Evolutionary conservation across 306 rosid genomes (phyloP), one percentile per base, ranked within the genome.

Genomic region (Luffa aegyptiaca): DNA sequence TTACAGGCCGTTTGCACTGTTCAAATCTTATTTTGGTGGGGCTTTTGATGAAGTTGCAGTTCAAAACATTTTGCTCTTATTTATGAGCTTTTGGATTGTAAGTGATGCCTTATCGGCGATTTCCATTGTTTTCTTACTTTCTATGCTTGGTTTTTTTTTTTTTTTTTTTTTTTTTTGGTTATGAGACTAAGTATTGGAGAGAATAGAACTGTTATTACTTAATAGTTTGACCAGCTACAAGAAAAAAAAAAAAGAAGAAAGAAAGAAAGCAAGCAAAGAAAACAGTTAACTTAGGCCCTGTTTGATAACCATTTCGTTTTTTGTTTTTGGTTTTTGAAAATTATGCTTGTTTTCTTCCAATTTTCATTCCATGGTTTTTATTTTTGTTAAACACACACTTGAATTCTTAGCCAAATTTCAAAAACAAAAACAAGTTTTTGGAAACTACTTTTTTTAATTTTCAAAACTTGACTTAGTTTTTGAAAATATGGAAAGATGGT

Each of bases 1-100:
- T 82, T 82, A 77, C 84, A 95, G 99, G 97, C 99, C 39, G 97
- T n/a, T 95, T 87, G 91, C 93, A 52, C 86, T 95, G 46, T 95
- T 95, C 88, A 95, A 95, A 86, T 95, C 99, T 39, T 95, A 95
- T 87, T 95, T 95, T 84, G 99, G 99, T 33, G 98, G 99, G 69
- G 93, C 99, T 63, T 96, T 96, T 83, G 99, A 96, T 48, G 99
- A 96, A 83, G 99, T 93, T 87, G 98, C 99, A 49, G 93, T 96
- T 80, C 99, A 97, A 75, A 96, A 96, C 82, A 96, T 83, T 96
- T 93, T 86, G 99, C 93, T 70, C 93, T 96, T 84, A 96, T 96
- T 80, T 96, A 96, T 56, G 98, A 93, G 90, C 93, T 96, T 64
- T 87, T 96, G 85, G 99, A 93, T 81, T 98, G 98, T 93, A 86